These are phyloP conservation scores for Corinectria fuckeliana DNA, from an alignment of 2,329 filamentous ascomycete species.

Conservation along the genomic window DNA sequence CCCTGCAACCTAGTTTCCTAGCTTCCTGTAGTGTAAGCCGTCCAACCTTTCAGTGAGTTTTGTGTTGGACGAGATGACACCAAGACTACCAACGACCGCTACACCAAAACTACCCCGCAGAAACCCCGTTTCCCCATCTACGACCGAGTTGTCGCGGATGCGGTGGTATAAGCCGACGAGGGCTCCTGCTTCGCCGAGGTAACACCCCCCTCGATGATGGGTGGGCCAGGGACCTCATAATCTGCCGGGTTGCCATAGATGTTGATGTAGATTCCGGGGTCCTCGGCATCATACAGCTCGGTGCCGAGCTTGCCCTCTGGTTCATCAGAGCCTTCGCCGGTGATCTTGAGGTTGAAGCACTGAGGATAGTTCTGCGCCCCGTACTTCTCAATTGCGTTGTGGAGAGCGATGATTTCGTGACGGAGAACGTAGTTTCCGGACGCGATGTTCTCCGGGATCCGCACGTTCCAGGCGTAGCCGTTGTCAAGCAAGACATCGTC, in stretches of 20 bases:
- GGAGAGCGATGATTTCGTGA: constrained; percentile 62
- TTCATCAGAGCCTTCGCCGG: constrained; percentile 46
- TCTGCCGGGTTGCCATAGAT: constrained; percentile 39
- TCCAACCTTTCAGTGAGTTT: background rate
- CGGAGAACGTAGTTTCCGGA: constrained; percentile 62
- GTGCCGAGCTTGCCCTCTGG: constrained; percentile 45
- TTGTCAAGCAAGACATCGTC: constrained; percentile 55
- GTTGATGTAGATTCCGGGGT: constrained; percentile 46
- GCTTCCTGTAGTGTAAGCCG: background rate
- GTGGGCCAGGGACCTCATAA: constrained; percentile 44
- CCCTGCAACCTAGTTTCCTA: background rate
- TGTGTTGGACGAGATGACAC: background rate
- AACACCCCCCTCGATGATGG: constrained; percentile 34
- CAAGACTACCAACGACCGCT: background rate
- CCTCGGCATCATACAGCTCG: constrained; percentile 44
- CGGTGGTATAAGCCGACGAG: constrained; percentile 35
- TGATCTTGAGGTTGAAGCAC: constrained; percentile 58
- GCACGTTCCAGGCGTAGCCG: constrained; percentile 58
- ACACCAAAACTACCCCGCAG: background rate
- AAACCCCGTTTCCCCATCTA: too few relatives aligned
- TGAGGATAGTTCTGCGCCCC: constrained; percentile 61
- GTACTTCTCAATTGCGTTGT: constrained; percentile 49
- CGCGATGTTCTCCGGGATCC: constrained; percentile 54
- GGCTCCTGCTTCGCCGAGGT: constrained; percentile 36
- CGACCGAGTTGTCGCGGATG: constrained; percentile 28